These are phyloP conservation scores for Penicillium paxilli DNA, from an alignment of 495 filamentous ascomycete species.

Conservation along the genomic window DNA sequence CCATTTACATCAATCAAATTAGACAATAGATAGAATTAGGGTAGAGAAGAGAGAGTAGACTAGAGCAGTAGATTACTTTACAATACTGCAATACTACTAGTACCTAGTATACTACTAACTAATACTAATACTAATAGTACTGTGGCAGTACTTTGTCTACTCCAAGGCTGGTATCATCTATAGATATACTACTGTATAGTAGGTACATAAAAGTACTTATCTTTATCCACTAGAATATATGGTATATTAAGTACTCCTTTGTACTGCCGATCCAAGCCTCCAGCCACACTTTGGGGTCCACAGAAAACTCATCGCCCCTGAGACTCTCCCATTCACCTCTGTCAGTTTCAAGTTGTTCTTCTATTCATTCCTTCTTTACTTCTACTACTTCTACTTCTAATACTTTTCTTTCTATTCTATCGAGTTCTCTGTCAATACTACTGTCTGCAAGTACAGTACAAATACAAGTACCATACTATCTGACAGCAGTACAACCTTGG, in stretches of 20 bases:
- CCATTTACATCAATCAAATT: too few relatives aligned
- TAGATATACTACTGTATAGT: not conserved
- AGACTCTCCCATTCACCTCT: not conserved
- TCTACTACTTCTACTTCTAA: too few relatives aligned
- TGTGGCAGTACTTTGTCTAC: too few relatives aligned
- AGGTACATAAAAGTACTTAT: not conserved
- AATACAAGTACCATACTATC: not conserved
- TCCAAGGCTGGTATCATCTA: too few relatives aligned
- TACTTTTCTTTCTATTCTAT: not conserved
- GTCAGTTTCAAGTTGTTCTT: not conserved
- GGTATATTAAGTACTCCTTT: not conserved
- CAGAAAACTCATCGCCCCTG: not conserved
- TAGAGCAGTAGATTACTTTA: too few relatives aligned
- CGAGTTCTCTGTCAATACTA: not conserved
- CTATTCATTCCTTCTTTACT: not conserved
- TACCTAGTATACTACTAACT: not conserved
- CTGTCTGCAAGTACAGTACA: not conserved
- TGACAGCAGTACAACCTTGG: not conserved
- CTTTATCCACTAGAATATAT: conserved; percentile 11
- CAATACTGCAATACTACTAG: too few relatives aligned
- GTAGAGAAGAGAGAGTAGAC: too few relatives aligned
- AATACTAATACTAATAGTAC: not conserved
- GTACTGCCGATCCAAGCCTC: not conserved
- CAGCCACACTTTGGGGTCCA: conserved; percentile 5
- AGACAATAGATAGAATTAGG: too few relatives aligned